phyloP scores from a whole-genome alignment of 176 grass and related monocot genomes.

The Neostapfia colusana region DNA sequence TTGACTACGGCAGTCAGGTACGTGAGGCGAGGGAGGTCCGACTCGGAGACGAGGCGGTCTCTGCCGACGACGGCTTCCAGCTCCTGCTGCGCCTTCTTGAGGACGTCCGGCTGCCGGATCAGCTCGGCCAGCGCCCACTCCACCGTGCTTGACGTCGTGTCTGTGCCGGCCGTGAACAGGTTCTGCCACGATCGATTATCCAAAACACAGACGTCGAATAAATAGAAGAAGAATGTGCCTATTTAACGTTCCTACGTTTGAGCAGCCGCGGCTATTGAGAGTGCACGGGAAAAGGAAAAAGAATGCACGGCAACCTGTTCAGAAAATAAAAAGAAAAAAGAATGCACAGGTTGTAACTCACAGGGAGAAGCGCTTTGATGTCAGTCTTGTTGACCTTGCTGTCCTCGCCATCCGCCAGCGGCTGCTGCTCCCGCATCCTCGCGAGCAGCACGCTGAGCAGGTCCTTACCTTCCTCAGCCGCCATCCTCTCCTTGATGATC shows the following conservation, averaged over 20 bases:
- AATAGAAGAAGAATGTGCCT: too few species aligned
- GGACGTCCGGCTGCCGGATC: slow-evolving; percentile 48
- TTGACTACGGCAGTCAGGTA: slow-evolving; percentile 55
- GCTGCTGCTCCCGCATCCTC: slow-evolving; percentile 33
- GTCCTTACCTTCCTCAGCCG: slow-evolving; percentile 25
- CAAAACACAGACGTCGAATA: too few species aligned
- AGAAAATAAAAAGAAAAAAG: too few species aligned
- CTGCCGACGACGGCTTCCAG: slow-evolving; percentile 55
- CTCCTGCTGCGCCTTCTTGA: slow-evolving; percentile 53
- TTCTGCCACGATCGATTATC: too few species aligned
- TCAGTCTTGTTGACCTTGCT: slow-evolving; percentile 48
- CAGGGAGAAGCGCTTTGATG: slow-evolving; percentile 69
- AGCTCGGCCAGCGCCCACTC: slow-evolving; percentile 70
- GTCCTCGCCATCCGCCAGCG: slow-evolving; percentile 17
- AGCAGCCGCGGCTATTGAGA: too few species aligned
- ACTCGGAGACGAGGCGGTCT: slow-evolving; percentile 43
- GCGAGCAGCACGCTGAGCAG: slow-evolving; percentile 45
- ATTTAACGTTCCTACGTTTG: too few species aligned
- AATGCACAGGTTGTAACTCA: too few species aligned
- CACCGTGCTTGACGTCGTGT: slow-evolving; percentile 61
- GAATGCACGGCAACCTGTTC: too few species aligned
- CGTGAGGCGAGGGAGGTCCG: slow-evolving; percentile 54
- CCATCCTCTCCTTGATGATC: slow-evolving; percentile 50
- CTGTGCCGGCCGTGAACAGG: slow-evolving; percentile 64
- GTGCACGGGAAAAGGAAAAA: too few species aligned